Conservation (phyloP, 192 early-diverging fungal genomes). For the Mortierella hygrophila region DNA sequence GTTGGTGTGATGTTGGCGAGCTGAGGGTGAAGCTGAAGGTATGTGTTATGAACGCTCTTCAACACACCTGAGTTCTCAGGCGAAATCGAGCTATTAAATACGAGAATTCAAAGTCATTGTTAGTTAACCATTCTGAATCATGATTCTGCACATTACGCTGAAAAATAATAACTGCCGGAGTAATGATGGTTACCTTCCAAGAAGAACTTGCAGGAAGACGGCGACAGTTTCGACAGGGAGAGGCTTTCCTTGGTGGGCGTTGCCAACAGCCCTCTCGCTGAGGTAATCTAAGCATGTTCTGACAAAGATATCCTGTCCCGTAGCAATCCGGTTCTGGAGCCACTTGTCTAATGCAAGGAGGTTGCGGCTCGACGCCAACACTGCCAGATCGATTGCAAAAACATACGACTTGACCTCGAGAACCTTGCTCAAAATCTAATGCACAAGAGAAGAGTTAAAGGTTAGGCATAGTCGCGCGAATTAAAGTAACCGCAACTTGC, state of each 20-base stretch:
- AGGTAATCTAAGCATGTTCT: constrained; percentile 83
- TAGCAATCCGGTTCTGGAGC: constrained; percentile 78
- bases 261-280: constrained; percentile 68
- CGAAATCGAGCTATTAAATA: constrained; percentile 62
- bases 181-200: constrained; percentile 58
- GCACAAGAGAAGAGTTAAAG: not conserved
- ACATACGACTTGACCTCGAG: constrained; percentile 74
- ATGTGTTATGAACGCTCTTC: constrained; percentile 68
- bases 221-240: constrained; percentile 76
- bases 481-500: not conserved
- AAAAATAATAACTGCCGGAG: not conserved
- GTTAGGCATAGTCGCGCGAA: not conserved
- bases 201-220: constrained; percentile 76
- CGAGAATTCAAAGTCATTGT: not conserved
- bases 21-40: constrained; percentile 65
- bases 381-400: constrained; percentile 85
- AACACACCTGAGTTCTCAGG: constrained; percentile 71
- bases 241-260: constrained; percentile 49
- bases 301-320: constrained; percentile 75
- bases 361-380: constrained; percentile 81
- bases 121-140: not conserved
- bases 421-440: constrained; percentile 76
- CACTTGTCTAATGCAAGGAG: constrained; percentile 89
- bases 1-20: constrained; percentile 58
- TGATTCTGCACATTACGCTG: not conserved